Evolutionary conservation across 345 rosid genomes (phyloP), one percentile per base, ranked within the genome.

Genomic region (Salix viminalis): DNA sequence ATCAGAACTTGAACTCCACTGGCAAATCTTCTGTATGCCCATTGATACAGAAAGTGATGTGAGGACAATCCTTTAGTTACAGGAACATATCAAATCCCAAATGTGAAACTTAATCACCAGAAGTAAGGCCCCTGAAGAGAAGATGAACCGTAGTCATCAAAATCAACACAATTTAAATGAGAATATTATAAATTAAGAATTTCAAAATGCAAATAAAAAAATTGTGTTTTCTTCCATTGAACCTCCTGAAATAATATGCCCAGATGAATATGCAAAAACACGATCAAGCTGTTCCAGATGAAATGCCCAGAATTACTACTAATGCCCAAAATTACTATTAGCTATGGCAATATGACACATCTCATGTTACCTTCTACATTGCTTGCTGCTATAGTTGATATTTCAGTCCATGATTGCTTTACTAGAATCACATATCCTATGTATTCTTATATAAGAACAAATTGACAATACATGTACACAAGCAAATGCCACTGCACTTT

Each of bases 21-120:
- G 81, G 61, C 48, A 72, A 81, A 81, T 76, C 85, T 88, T 86
- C 75, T 65, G 77, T 76, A 83, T 76, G 44, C 84, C 84, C 91
- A 84, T 86, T 71, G 77, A 66, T 69, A 69, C 21, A 76, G 58
- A 72, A 82, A 73, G 60, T 41, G 14, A 11, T 26, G 12, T n/a
- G 68, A 74, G 48, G 36, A 58, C 28, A 69, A 75, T 24, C 66
- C 48, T 69, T 80, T 65, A 78, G 76, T 75, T 76, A 76, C 79
- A 54, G 15, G 62, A 39, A 76, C 64, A 79, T 24, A 39, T 48
- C 37, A 61, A 73, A 77, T 44, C 50, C 67, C 56, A 23, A 39
- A 42, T 19, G 56, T 26, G 36, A 64, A 75, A 70, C 75, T 54
- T 71, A 54, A 69, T 66, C 23, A 36, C 75, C 60, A 72, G 69